These are phyloP conservation scores for Neocatenulostroma microsporum DNA, from an alignment of 2,329 filamentous ascomycete genomes.

Conservation along the genomic window DNA sequence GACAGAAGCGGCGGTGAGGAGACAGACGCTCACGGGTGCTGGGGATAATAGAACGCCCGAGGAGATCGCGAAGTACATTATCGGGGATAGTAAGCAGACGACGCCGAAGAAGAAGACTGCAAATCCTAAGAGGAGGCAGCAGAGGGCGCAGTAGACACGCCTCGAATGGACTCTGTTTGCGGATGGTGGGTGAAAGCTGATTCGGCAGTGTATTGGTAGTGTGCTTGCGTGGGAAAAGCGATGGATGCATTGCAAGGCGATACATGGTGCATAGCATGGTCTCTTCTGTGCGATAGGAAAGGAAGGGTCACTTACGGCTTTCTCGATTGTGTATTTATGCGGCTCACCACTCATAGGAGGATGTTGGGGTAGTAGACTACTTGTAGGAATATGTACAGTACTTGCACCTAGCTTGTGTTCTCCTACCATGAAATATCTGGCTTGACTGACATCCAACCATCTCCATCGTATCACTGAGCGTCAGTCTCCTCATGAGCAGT, in stretches of 20 bases:
- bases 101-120: conserved; percentile 39
- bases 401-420: too few species aligned
- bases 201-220: neutral
- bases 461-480: too few species aligned
- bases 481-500: too few species aligned
- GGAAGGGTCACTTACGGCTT: neutral
- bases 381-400: conserved; percentile 6
- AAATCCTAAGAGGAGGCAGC: conserved; percentile 36
- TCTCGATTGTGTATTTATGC: neutral
- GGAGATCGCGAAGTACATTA: conserved; percentile 89
- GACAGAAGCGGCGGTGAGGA: neutral
- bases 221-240: neutral
- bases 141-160: too few species aligned
- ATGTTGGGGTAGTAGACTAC: neutral
- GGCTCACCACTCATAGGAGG: neutral
- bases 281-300: neutral
- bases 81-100: conserved; percentile 51
- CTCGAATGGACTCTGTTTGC: too few species aligned
- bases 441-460: too few species aligned
- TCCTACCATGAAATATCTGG: too few species aligned
- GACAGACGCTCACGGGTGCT: conserved; percentile 10
- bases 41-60: conserved; percentile 68
- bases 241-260: neutral
- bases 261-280: neutral
- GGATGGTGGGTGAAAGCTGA: neutral